Conservation (phyloP, 768 basidiomycete genomes). For the Ramaria rubella region DNA sequence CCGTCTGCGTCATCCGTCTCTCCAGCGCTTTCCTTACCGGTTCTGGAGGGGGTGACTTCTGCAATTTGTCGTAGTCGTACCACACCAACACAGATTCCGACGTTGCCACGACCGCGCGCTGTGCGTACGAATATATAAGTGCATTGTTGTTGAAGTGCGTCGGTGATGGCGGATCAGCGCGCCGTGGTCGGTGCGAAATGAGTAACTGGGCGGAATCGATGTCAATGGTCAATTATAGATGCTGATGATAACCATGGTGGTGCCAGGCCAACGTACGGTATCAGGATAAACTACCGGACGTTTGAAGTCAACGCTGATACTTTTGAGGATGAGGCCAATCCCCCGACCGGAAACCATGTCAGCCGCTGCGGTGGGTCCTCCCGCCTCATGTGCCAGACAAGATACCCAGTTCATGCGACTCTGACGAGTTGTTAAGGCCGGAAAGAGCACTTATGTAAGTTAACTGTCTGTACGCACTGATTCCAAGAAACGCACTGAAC, state of each 20-base stretch:
- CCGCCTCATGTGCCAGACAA: slow-evolving; percentile 50
- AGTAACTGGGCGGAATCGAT: slow-evolving; percentile 43
- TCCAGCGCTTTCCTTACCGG: neutral
- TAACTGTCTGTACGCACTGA: slow-evolving; percentile 41
- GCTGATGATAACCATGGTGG: neutral
- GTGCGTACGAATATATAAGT: slow-evolving; percentile 58
- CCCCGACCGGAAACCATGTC: slow-evolving; percentile 59
- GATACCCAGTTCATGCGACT: slow-evolving; percentile 65
- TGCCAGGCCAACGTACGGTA: slow-evolving; percentile 40
- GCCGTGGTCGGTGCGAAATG: slow-evolving; percentile 51
- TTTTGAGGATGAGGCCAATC: slow-evolving; percentile 69
- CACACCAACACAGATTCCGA: slow-evolving; percentile 63
- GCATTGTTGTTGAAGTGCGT: slow-evolving; percentile 46
- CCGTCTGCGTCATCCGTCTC: neutral
- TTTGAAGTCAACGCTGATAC: slow-evolving; percentile 57
- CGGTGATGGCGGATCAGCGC: slow-evolving; percentile 24
- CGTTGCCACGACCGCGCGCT: slow-evolving; percentile 56
- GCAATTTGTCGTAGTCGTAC: slow-evolving; percentile 60
- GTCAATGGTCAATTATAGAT: too few species aligned
- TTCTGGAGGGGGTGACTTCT: slow-evolving; percentile 31
- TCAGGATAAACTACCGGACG: slow-evolving; percentile 73
- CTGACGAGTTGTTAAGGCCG: slow-evolving; percentile 26
- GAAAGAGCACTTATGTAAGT: neutral
- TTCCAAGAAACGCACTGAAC: slow-evolving; percentile 60
- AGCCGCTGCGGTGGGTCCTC: slow-evolving; percentile 47